A percentile compares a stretch with the other conserved stretches of the same genome.
Evolutionary conservation across 2,329 filamentous ascomycete genomes (phyloP).

Genomic region (Pestalotiopsis sp.): DNA sequence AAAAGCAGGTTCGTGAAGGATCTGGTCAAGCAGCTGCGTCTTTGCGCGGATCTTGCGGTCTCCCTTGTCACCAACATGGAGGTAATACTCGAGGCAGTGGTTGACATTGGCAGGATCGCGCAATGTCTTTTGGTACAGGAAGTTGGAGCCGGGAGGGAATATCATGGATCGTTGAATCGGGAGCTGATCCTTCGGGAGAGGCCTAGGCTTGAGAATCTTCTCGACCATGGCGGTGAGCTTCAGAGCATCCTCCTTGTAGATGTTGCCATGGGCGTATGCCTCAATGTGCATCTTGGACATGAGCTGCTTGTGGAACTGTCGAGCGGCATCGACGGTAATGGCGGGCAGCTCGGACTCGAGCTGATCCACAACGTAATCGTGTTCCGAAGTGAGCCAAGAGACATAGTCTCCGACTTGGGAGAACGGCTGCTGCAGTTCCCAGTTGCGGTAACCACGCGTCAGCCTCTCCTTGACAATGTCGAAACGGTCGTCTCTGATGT

Average conservation of each 20-base stretch:
- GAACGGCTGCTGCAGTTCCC: constrained; percentile 86
- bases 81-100: constrained; percentile 79
- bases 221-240: constrained; percentile 84
- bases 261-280: constrained; percentile 84
- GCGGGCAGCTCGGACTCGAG: constrained; percentile 74
- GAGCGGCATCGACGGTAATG: constrained; percentile 74
- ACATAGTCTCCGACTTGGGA: constrained; percentile 85
- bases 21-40: constrained; percentile 81
- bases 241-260: constrained; percentile 91
- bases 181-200: constrained; percentile 78
- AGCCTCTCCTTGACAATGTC: constrained; percentile 88
- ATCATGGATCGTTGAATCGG: constrained; percentile 76
- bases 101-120: constrained; percentile 90
- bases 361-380: constrained; percentile 79
- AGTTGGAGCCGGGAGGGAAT: constrained; percentile 80
- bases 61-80: constrained; percentile 69
- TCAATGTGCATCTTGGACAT: constrained; percentile 87
- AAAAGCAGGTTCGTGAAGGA: constrained; percentile 91
- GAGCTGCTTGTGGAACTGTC: constrained; percentile 77
- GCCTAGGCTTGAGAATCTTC: constrained; percentile 72
- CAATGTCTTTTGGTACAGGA: constrained; percentile 77
- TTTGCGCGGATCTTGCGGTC: constrained; percentile 75
- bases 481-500: constrained; percentile 86
- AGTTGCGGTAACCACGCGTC: constrained; percentile 78
- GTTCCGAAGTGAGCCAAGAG: constrained; percentile 77